phyloP scores from a whole-genome alignment of 2,329 filamentous ascomycete species.

The Pseudocercospora macadamiae region DNA sequence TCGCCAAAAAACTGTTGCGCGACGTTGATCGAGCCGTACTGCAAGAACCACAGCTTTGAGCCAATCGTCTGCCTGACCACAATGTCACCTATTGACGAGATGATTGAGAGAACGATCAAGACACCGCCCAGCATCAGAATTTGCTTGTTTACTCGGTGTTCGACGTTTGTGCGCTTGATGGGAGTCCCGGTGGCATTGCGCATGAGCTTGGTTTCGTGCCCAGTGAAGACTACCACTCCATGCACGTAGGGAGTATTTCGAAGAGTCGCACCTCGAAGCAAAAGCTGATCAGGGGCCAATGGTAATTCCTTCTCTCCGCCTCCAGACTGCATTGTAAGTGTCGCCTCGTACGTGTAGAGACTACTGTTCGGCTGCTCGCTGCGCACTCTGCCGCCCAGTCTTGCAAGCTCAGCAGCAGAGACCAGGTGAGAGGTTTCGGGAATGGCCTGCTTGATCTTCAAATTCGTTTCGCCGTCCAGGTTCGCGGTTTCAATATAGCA shows the following conservation, averaged over 20 bases:
- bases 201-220: conserved; percentile 98
- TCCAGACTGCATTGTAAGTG: conserved; percentile 84
- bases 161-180: conserved; percentile 96
- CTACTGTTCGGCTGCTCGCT: conserved; percentile 99
- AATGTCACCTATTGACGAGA: conserved; percentile 90
- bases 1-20: conserved; percentile 85
- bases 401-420: conserved; percentile 80
- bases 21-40: conserved; percentile 66
- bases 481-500: conserved; percentile 99
- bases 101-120: conserved; percentile 78
- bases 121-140: conserved; percentile 89
- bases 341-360: conserved; percentile 96
- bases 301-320: conserved; percentile 92
- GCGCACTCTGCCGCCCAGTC: conserved; percentile 81
- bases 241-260: conserved; percentile 98
- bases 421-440: conserved; percentile 90
- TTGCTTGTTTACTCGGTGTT: conserved; percentile 88
- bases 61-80: conserved; percentile 70
- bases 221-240: conserved; percentile 93
- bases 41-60: conserved; percentile 71
- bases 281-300: conserved; percentile 86
- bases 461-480: conserved; percentile 93
- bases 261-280: conserved; percentile 89
- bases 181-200: conserved; percentile 95
- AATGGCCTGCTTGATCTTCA: conserved; percentile 97